Evolutionary conservation across 345 rosid genomes (phyloP).

Genomic region (Brassica carinata): DNA sequence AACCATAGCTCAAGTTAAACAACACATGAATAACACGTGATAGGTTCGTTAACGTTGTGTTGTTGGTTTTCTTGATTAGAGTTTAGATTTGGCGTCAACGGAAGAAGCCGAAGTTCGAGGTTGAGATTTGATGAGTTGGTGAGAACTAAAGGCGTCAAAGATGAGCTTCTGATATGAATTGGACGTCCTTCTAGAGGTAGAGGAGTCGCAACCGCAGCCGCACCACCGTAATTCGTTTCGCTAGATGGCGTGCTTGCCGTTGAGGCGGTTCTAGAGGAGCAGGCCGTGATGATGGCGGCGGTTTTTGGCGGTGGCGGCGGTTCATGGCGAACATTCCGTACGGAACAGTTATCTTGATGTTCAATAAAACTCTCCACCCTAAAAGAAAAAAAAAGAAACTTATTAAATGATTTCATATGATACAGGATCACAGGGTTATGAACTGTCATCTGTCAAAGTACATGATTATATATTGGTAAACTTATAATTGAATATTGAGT

Average conservation of each 20-base stretch:
- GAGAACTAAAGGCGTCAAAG: slow-evolving; percentile 8
- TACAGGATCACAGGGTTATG: slow-evolving; percentile 50
- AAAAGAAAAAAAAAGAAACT: slow-evolving; percentile 14
- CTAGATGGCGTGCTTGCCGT: slow-evolving; percentile 77
- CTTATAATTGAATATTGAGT: slow-evolving; percentile 6
- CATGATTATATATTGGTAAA: slow-evolving; percentile 38
- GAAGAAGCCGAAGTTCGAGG: slow-evolving; percentile 73
- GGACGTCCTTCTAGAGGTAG: slow-evolving; percentile 35
- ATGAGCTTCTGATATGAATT: slow-evolving; percentile 20
- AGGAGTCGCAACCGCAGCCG: slow-evolving; percentile 35
- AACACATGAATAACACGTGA: too few species aligned
- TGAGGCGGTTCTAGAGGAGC: slow-evolving; percentile 74
- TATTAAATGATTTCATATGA: slow-evolving; percentile 3
- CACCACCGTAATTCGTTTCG: slow-evolving; percentile 57
- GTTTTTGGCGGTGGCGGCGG: slow-evolving; percentile 49
- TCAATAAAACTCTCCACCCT: slow-evolving; percentile 92
- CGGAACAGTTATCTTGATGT: slow-evolving; percentile 75
- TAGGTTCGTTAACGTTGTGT: slow-evolving; percentile 16
- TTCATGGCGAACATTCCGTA: slow-evolving; percentile 51
- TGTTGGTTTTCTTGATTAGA: slow-evolving; percentile 33
- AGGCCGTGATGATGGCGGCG: slow-evolving; percentile 46
- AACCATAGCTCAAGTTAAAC: too few species aligned
- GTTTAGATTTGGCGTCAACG: slow-evolving; percentile 42
- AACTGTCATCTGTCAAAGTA: slow-evolving; percentile 46
- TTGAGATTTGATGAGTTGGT: slow-evolving; percentile 45